Conservation (phyloP, 2,329 filamentous ascomycete species). For the Orbilia quercus region DNA sequence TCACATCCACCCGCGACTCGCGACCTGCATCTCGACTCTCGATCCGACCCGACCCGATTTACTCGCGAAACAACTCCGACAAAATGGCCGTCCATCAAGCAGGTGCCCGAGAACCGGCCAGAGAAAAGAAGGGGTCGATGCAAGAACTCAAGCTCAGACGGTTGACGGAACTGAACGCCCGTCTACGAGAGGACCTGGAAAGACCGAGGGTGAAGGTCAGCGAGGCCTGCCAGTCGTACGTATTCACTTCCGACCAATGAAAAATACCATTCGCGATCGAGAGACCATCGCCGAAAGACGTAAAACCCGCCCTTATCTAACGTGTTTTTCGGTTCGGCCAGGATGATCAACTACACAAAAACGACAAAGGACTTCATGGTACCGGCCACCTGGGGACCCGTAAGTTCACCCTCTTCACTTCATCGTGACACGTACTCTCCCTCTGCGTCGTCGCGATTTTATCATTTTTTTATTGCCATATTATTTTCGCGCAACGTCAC, state of each 20-base stretch:
- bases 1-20: not conserved
- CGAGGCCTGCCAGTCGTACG: conserved; percentile 87
- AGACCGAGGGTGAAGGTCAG: conserved; percentile 95
- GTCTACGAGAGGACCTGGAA: conserved; percentile 93
- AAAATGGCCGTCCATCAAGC: conserved; percentile 71
- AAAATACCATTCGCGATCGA: conserved; percentile 27
- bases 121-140: conserved; percentile 99
- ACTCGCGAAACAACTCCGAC: conserved; percentile 31
- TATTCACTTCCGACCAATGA: conserved; percentile 58
- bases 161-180: conserved; percentile 95
- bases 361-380: conserved; percentile 99
- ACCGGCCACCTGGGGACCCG: conserved; percentile 91
- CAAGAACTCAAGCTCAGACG: conserved; percentile 96
- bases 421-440: conserved; percentile 21
- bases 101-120: conserved; percentile 72
- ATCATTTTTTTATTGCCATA: no score
- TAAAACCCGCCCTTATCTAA: conserved; percentile 44
- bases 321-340: conserved; percentile 63
- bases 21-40: not conserved
- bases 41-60: conserved; percentile 12
- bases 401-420: conserved; percentile 62
- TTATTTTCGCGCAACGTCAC: conserved; percentile 58
- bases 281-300: conserved; percentile 8
- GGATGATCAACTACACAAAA: conserved; percentile 97
- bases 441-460: conserved; percentile 14